phyloP scores from a whole-genome alignment of 1,139 yeast species.

The Kurtzmaniella natalensis region DNA sequence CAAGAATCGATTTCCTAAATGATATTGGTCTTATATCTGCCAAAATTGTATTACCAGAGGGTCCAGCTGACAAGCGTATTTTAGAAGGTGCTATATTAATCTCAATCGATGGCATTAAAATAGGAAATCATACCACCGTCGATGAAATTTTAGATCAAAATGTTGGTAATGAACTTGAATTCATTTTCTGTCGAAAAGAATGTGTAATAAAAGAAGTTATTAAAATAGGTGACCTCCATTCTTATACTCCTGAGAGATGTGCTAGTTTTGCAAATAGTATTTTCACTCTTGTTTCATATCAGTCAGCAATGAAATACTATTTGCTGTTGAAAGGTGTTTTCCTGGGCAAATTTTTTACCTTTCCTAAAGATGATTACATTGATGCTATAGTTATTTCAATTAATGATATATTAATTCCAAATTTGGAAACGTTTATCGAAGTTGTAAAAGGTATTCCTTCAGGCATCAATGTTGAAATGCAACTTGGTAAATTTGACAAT shows the following conservation, averaged over 20 bases:
- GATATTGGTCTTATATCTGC: conserved; percentile 83
- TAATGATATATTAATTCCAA: conserved; percentile 69
- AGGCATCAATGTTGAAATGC: too few species aligned
- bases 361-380: too few species aligned
- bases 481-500: conserved; percentile 65
- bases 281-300: conserved; percentile 81
- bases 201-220: conserved; percentile 40
- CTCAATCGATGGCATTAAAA: conserved; percentile 61
- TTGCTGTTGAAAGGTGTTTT: conserved; percentile 81
- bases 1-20: conserved; percentile 67
- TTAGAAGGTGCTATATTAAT: conserved; percentile 85
- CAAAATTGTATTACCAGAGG: conserved; percentile 76
- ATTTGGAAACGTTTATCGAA: conserved; percentile 69
- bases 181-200: conserved; percentile 63
- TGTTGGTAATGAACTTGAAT: conserved; percentile 55
- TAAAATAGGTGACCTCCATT: conserved; percentile 69
- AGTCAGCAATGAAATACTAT: conserved; percentile 80
- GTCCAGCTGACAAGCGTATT: conserved; percentile 73
- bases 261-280: conserved; percentile 85
- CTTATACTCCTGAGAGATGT: conserved; percentile 76
- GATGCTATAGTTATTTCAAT: too few species aligned
- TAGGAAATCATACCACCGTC: conserved; percentile 72
- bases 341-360: too few species aligned
- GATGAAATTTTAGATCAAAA: conserved; percentile 77
- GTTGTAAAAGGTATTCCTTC: conserved; percentile 75